Percentiles rank a stretch among this genome's conserved stretches.
These are phyloP conservation scores for Starmerella sirachaensis DNA, from an alignment of 805 yeast species.

Conservation along the genomic window DNA sequence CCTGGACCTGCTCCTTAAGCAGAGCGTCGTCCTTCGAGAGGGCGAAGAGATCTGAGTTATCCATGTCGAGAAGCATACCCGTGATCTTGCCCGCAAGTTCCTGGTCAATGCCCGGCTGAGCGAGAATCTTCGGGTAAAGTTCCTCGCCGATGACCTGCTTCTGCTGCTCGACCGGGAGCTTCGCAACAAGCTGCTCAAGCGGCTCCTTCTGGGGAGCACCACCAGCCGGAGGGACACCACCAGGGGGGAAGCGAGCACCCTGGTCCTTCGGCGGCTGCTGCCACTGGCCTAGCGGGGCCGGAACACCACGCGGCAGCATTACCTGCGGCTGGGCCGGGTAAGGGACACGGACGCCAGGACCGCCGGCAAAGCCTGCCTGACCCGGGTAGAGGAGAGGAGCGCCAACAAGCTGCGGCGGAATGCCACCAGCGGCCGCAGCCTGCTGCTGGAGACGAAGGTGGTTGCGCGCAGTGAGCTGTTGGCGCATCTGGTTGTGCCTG, in stretches of 20 bases:
- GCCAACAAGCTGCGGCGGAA: conserved; percentile 73
- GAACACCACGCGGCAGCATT: conserved; percentile 28
- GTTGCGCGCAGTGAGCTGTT: conserved; percentile 95
- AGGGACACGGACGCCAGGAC: conserved; percentile 56
- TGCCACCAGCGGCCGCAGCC: conserved; percentile 61
- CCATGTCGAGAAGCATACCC: conserved; percentile 96
- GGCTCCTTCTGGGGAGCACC: conserved; percentile 26
- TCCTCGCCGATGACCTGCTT: conserved; percentile 98
- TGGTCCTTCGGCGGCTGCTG: conserved; percentile 29
- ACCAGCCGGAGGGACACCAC: conserved; percentile 25
- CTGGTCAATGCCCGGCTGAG: conserved; percentile 77
- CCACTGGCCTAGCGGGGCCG: conserved; percentile 33
- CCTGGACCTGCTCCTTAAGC: conserved; percentile 82
- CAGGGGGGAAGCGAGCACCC: conserved; percentile 34
- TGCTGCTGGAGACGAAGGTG: conserved; percentile 97
- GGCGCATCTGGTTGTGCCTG: conserved; percentile 92
- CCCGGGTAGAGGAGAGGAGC: conserved; percentile 33
- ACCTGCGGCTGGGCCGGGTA: conserved; percentile 29
- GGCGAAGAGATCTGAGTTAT: conserved; percentile 77
- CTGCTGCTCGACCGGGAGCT: conserved; percentile 65
- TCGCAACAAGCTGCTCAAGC: conserved; percentile 57
- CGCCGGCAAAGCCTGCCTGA: conserved; percentile 74
- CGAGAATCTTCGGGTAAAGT: conserved; percentile 81
- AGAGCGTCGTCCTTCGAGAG: conserved; percentile 81
- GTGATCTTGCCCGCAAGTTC: conserved; percentile 98